A percentile compares a stretch with the other conserved stretches of the same genome.
These are phyloP conservation scores for Leccinum variabile DNA, from an alignment of 1,284 basidiomycete species.

Conservation along the genomic window DNA sequence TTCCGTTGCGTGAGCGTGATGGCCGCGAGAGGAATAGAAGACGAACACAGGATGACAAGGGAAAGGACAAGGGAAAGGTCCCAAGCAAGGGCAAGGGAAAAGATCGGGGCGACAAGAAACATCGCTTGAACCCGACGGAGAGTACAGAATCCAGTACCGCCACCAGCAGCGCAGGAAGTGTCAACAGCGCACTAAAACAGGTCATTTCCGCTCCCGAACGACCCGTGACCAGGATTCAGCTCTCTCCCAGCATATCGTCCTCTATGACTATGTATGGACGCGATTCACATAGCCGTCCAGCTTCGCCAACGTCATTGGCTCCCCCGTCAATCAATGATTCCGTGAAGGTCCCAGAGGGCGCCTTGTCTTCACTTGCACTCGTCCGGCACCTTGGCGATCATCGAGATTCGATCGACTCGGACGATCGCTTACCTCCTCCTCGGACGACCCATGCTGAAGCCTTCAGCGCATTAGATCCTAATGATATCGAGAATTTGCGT, in stretches of 20 bases:
- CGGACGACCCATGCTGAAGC: constrained; percentile 74
- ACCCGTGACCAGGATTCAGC: background rate
- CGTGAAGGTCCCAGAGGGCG: constrained; percentile 11
- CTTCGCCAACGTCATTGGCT: constrained; percentile 22
- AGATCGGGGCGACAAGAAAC: constrained; percentile 22
- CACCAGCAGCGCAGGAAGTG: constrained; percentile 35
- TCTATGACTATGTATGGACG: constrained; percentile 11
- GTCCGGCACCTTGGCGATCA: constrained; percentile 22
- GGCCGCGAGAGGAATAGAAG: constrained; percentile 19
- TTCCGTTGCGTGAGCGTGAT: constrained; percentile 19
- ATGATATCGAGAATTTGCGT: constrained; percentile 52
- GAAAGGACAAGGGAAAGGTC: constrained; percentile 29
- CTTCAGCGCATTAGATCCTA: constrained; percentile 67
- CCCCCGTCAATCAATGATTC: constrained; percentile 12
- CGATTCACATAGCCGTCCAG: constrained; percentile 21
- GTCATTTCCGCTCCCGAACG: constrained; percentile 14
- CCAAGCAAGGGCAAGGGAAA: constrained; percentile 28
- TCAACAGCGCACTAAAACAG: constrained; percentile 12
- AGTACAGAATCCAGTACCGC: constrained; percentile 34
- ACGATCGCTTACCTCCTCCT: constrained; percentile 36
- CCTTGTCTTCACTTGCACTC: constrained; percentile 11
- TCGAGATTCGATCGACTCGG: constrained; percentile 34
- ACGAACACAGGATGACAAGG: constrained; percentile 19
- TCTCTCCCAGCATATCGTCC: too few species aligned
- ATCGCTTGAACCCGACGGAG: constrained; percentile 18